These are phyloP conservation scores for Dioscorea alata DNA, from an alignment of 106 monocot species.

Conservation along the genomic window DNA sequence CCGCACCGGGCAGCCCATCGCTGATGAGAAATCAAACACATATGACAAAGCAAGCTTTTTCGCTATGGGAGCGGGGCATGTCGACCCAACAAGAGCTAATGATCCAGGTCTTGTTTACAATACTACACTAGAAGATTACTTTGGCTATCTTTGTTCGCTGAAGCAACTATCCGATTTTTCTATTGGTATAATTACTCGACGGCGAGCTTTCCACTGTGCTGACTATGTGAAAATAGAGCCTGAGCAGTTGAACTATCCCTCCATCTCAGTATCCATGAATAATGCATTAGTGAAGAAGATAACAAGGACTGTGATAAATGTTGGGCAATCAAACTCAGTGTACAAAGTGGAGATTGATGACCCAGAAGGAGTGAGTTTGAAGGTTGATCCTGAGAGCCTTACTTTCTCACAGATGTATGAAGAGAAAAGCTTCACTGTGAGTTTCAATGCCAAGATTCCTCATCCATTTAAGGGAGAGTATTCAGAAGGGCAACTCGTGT, in stretches of 20 bases:
- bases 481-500: neutral
- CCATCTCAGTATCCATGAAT: neutral
- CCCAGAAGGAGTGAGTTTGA: neutral
- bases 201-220: too few species aligned
- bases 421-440: neutral
- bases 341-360: neutral
- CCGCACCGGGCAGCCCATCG: neutral
- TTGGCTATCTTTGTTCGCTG: conserved; percentile 21
- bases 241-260: neutral
- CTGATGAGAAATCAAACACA: neutral
- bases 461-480: neutral
- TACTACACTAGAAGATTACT: conserved; percentile 18
- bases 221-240: neutral
- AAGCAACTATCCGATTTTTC: neutral
- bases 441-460: neutral
- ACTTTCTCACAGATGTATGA: neutral
- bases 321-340: neutral
- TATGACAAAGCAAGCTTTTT: conserved; percentile 9
- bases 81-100: conserved; percentile 18
- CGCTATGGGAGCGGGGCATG: conserved; percentile 32
- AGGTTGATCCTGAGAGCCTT: neutral
- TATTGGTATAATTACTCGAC: neutral
- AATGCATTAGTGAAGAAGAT: neutral
- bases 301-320: neutral
- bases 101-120: conserved; percentile 33